Evolutionary conservation across 768 basidiomycete genomes (phyloP), one percentile per base, ranked within the genome.

Genomic region (Termitomyces sp.): DNA sequence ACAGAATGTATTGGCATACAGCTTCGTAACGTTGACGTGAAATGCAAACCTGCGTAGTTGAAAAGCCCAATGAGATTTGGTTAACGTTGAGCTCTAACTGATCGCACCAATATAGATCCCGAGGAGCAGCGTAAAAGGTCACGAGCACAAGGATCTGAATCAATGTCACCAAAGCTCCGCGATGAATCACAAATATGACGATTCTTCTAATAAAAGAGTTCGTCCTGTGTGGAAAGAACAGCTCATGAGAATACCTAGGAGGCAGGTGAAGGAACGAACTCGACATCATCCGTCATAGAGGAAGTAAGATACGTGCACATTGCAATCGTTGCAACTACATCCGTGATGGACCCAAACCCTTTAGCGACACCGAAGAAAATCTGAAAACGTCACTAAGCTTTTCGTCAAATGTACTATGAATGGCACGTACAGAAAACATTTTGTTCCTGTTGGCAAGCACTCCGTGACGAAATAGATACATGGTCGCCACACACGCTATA

Each of bases 1-100:
- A 79, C 78, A 79, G 66, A 79, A 79, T 0, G 77, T 78, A 60
- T 77, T 79, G 28, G 75, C 78, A 60, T 79, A 80, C 12, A 80
- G 67, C 49, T 76, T 77, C 3, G 78, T 79, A 16, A 79, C 75
- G 55, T 78, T 78, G 57, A 79, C 68, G 56, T 80, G 78, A 59
- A 80, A 73, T 3, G 78, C 74, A 47, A 80, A 65, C 77, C 78
- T 80, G 34, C 4, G 10, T 6, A 48, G 20, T 2, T 2, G 1
- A 45, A 15, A 18, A 42, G 4, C 6, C 18, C 37, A 39, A 39
- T 18, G 7, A 39, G 18, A 39, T 5, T 49, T 13, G 20, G 29
- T 15, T 31, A 49, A 29, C 18, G 9, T 29, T 4, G 18, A 47
- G 45, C 7, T 8, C n/a, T 12, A 4, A 26, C 24, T 3, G 6